Conservation (phyloP, 2,329 filamentous ascomycete species). For the Fusarium duplospermum region DNA sequence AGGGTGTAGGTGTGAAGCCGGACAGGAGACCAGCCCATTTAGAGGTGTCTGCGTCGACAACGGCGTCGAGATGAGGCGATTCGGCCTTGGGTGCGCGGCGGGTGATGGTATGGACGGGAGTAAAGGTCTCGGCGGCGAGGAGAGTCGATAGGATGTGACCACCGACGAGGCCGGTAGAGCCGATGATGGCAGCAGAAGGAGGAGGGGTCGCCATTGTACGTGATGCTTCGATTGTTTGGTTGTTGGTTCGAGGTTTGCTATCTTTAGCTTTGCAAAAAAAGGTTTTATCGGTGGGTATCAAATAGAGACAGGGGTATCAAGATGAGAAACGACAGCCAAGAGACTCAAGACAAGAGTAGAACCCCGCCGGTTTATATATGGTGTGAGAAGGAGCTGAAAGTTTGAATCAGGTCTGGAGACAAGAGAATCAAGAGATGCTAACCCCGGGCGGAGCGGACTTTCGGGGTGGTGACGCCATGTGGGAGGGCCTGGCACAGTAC, state of each 20-base stretch:
- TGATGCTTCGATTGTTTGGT: background rate
- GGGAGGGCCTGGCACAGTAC: background rate
- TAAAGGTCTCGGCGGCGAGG: constrained; percentile 64
- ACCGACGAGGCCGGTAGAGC: constrained; percentile 77
- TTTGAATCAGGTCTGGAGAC: background rate
- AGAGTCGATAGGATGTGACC: constrained; percentile 78
- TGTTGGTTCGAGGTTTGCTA: background rate
- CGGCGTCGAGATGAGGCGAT: constrained; percentile 68
- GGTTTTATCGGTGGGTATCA: background rate
- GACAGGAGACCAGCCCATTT: constrained; percentile 75
- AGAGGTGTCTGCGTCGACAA: constrained; percentile 74
- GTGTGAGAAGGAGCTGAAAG: background rate
- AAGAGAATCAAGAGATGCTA: background rate
- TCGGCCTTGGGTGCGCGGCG: constrained; percentile 70
- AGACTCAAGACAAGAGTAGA: background rate
- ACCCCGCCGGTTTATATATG: background rate
- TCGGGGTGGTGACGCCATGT: background rate
- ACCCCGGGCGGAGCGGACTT: constrained; percentile 3
- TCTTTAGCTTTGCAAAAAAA: background rate
- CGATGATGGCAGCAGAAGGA: constrained; percentile 65
- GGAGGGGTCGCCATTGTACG: background rate
- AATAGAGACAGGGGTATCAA: constrained; percentile 12
- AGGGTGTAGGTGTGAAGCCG: constrained; percentile 65
- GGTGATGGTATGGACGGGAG: constrained; percentile 71
- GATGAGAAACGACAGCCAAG: background rate